A percentile compares a stretch with the other conserved stretches of the same genome.
Conservation (phyloP, 108 stramenopile species). For the Skeletonema marinoi region DNA sequence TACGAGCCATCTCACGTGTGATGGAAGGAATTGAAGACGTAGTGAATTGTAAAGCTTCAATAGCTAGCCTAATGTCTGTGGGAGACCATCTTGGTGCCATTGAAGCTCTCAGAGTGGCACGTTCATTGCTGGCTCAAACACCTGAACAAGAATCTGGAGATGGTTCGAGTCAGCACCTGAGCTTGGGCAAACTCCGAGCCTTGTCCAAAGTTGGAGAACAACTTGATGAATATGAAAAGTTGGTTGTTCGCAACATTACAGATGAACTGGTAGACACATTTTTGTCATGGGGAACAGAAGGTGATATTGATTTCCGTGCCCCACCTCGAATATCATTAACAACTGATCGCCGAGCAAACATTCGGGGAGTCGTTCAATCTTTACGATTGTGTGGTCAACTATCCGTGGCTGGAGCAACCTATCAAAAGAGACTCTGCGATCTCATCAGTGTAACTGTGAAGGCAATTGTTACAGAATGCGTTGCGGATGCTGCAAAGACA, state of each 20-base stretch:
- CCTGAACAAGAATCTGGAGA: constrained; percentile 7
- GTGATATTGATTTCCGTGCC: constrained; percentile 34
- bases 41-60: constrained; percentile 62
- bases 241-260: constrained; percentile 76
- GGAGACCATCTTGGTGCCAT: constrained; percentile 78
- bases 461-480: constrained; percentile 89
- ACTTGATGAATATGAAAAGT: constrained; percentile 78
- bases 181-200: constrained; percentile 57
- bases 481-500: constrained; percentile 51
- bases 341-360: constrained; percentile 32
- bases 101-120: constrained; percentile 74
- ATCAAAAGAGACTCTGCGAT: constrained; percentile 70
- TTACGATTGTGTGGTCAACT: constrained; percentile 51
- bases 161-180: constrained; percentile 26
- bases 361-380: constrained; percentile 58
- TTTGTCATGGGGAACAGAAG: constrained; percentile 68
- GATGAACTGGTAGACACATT: constrained; percentile 84
- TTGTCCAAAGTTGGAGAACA: constrained; percentile 68
- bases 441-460: constrained; percentile 85
- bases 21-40: constrained; percentile 78
- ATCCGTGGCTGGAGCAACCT: constrained; percentile 46
- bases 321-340: constrained; percentile 39
- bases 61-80: constrained; percentile 70
- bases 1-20: constrained; percentile 55
- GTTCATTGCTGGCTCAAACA: constrained; percentile 51